Conservation (phyloP, 352 stramenopile genomes). For the Phytophthora capsici region DNA sequence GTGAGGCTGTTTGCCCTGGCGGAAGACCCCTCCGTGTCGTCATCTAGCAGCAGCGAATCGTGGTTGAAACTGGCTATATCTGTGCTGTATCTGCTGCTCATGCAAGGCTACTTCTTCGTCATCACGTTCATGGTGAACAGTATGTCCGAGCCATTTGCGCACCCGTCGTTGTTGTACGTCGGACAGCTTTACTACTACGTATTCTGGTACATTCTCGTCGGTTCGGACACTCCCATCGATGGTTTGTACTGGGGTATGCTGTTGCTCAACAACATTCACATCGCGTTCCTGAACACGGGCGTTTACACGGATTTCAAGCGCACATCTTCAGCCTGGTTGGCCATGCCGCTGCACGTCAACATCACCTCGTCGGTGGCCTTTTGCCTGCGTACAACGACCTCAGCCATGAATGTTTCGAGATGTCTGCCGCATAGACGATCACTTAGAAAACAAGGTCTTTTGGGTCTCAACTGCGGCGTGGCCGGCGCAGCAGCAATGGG, state of each 20-base stretch:
- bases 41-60: conserved; percentile 40
- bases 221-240: conserved; percentile 82
- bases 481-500: conserved; percentile 40
- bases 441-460: conserved; percentile 12
- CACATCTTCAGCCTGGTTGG: conserved; percentile 54
- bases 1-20: conserved; percentile 76
- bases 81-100: conserved; percentile 75
- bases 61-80: conserved; percentile 82
- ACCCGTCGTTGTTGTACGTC: conserved; percentile 85
- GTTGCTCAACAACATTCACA: conserved; percentile 85
- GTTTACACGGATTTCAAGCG: conserved; percentile 87
- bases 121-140: conserved; percentile 83
- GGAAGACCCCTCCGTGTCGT: conserved; percentile 43
- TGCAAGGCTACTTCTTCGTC: conserved; percentile 88
- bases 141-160: conserved; percentile 82
- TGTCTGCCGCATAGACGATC: conserved; percentile 25
- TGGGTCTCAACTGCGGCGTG: conserved; percentile 43
- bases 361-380: conserved; percentile 63
- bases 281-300: conserved; percentile 87
- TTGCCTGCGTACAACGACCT: conserved; percentile 62
- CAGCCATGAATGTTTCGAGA: conserved; percentile 32
- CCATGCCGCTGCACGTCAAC: conserved; percentile 47
- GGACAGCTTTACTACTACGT: conserved; percentile 89
- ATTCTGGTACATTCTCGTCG: conserved; percentile 90
- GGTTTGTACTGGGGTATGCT: conserved; percentile 85